These are phyloP conservation scores for Agastache rugosa DNA, from an alignment of 257 asterid species.

Conservation along the genomic window DNA sequence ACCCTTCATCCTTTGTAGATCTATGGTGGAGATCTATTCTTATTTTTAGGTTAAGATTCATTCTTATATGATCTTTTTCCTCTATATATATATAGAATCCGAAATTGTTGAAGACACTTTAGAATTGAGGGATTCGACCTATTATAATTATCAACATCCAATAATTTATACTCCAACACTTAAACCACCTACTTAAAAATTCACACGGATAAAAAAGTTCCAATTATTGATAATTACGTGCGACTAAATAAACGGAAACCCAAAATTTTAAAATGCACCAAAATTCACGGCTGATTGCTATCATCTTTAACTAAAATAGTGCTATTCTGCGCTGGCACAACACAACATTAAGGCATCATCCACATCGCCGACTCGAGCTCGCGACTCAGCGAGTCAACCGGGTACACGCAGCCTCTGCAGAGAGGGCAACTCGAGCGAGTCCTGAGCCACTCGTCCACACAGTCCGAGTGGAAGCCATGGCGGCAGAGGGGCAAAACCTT, in stretches of 20 bases:
- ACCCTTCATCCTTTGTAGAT: too few relatives aligned
- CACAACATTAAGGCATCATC: slow-evolving; percentile 16
- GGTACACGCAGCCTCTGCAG: slow-evolving; percentile 41
- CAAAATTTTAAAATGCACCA: slow-evolving; percentile 11
- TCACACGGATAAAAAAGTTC: neutral
- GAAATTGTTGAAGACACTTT: too few relatives aligned
- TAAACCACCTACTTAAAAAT: neutral
- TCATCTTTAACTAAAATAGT: neutral
- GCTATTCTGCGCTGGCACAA: neutral
- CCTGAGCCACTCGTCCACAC: slow-evolving; percentile 53
- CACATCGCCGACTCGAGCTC: slow-evolving; percentile 19
- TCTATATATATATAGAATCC: too few relatives aligned
- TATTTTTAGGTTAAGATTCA: too few relatives aligned
- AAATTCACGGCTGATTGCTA: neutral
- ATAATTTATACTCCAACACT: neutral
- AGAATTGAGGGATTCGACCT: too few relatives aligned
- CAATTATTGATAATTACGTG: slow-evolving; percentile 1
- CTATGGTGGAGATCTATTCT: too few relatives aligned
- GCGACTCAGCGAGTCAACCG: slow-evolving; percentile 29
- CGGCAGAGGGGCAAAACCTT: slow-evolving; percentile 48
- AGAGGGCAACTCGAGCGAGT: slow-evolving; percentile 53
- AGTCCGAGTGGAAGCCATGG: slow-evolving; percentile 49
- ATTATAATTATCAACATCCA: neutral
- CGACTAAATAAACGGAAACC: slow-evolving; percentile 3
- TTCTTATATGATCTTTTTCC: too few relatives aligned